Evolutionary conservation across 768 basidiomycete genomes (phyloP), one percentile per base, ranked within the genome.

Genomic region (Galerina sulciceps): DNA sequence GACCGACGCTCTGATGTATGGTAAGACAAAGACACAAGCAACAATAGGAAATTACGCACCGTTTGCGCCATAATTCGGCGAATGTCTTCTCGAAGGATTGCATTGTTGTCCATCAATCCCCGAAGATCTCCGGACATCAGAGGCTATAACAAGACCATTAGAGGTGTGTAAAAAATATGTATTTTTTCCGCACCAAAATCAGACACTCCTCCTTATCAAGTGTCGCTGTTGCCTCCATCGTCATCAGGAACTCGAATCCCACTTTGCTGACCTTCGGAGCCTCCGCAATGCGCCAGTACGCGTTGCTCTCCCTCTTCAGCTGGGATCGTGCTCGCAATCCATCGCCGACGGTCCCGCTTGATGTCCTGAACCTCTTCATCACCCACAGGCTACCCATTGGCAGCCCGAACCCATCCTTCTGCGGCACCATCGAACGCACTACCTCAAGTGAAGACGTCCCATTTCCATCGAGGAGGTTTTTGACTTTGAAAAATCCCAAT

Each of bases 1-100:
- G 41, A 9, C 62, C 65, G 6, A 52, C 14, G 4, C 52, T 44
- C 65, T 66, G 5, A 13, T 31, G 26, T 8, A 31, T 8, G 26
- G 2, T 31, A 31, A 31, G 26, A 31, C 26, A 31, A 31, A 31
- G 26, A 4, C 0, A 31, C 5, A 8, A 31, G 26, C 26, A 31
- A 31, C 26, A 31, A 31, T 31, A 10, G 31, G 26, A 15, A 37
- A 36, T 6, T 9, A 50, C 26, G 34, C 37, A 50, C 48, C 13
- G 20, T 11, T n/a, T 50, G 48, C 17, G 48, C 31, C 34, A 36
- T 23, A 10, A 50, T 36, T 8, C 48, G 26, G 37, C 31, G 48
- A 11, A 20, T 15, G 20, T 50, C 48, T 14, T 18, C 26, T 34
- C 10, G 48, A 34, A 3, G 37, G 11, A 6, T 35, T 50, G 8